A percentile compares a stretch with the other conserved stretches of the same genome.
Conservation (phyloP, 176 grass and related monocot genomes). For the Raddia distichophylla region DNA sequence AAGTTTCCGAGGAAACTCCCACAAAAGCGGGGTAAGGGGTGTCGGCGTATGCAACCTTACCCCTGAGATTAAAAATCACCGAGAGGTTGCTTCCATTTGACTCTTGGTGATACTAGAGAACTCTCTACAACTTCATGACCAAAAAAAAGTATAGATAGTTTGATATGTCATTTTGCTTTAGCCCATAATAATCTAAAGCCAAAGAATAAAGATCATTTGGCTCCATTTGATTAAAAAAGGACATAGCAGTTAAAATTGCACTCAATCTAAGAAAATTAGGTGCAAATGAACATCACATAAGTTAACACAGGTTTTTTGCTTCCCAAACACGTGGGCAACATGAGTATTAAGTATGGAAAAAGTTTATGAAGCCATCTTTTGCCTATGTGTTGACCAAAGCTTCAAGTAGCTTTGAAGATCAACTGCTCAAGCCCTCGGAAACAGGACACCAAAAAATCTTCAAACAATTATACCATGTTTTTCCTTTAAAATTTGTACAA, state of each 20-base stretch:
- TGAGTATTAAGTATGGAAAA: background rate
- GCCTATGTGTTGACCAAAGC: background rate
- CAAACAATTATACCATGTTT: background rate
- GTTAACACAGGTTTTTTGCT: conserved; percentile 3
- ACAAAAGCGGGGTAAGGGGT: too few species aligned
- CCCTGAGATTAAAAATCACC: too few species aligned
- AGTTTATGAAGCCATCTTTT: background rate
- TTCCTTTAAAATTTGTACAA: background rate
- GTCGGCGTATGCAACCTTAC: too few species aligned
- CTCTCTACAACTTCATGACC: too few species aligned
- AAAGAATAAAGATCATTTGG: too few species aligned
- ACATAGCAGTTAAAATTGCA: conserved; percentile 13
- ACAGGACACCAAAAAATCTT: background rate
- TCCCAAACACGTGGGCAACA: background rate
- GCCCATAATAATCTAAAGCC: too few species aligned
- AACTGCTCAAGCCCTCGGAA: background rate
- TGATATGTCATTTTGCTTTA: too few species aligned
- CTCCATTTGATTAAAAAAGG: background rate
- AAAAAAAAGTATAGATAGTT: too few species aligned
- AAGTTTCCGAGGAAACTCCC: too few species aligned
- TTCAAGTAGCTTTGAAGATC: background rate
- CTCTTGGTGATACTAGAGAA: too few species aligned
- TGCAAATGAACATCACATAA: too few species aligned
- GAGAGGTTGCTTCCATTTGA: too few species aligned
- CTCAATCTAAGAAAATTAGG: background rate